phyloP scores from a whole-genome alignment of 1,284 basidiomycete species.

The Boletus putidus region DNA sequence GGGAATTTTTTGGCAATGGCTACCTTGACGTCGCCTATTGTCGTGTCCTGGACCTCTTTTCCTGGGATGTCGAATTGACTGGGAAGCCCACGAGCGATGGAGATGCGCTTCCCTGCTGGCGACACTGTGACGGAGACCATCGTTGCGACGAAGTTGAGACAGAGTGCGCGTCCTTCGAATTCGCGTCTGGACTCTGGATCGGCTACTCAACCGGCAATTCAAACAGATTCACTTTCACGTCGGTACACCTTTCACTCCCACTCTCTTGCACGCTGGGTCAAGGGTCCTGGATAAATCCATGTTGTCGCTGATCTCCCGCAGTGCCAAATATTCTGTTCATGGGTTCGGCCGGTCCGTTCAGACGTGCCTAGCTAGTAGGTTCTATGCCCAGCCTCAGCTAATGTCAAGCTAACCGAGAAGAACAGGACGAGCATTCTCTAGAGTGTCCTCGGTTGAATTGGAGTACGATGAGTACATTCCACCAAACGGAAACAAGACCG shows the following conservation, averaged over 20 bases:
- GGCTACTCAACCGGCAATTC: constrained; percentile 12
- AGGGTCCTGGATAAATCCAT: constrained; percentile 4
- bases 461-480: constrained; percentile 47
- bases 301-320: constrained; percentile 9
- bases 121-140: constrained; percentile 67
- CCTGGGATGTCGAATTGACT: constrained; percentile 54
- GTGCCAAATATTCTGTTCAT: background rate
- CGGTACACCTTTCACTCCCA: background rate
- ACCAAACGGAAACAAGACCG: constrained; percentile 42
- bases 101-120: constrained; percentile 45
- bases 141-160: background rate
- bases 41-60: constrained; percentile 47
- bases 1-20: constrained; percentile 58
- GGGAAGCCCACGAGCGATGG: constrained; percentile 56
- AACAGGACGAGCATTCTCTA: constrained; percentile 30
- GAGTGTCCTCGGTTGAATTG: constrained; percentile 41
- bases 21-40: constrained; percentile 61
- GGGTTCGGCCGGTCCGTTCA: background rate
- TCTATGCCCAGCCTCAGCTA: background rate
- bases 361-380: constrained; percentile 14
- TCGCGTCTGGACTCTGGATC: too few species aligned
- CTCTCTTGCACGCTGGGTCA: background rate
- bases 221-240: background rate
- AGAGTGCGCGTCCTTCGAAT: background rate
- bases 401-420: constrained; percentile 11